Percentiles rank a stretch among this genome's conserved stretches.
Evolutionary conservation across 2,329 filamentous ascomycete genomes (phyloP).

Genomic region (Fusarium sp.): DNA sequence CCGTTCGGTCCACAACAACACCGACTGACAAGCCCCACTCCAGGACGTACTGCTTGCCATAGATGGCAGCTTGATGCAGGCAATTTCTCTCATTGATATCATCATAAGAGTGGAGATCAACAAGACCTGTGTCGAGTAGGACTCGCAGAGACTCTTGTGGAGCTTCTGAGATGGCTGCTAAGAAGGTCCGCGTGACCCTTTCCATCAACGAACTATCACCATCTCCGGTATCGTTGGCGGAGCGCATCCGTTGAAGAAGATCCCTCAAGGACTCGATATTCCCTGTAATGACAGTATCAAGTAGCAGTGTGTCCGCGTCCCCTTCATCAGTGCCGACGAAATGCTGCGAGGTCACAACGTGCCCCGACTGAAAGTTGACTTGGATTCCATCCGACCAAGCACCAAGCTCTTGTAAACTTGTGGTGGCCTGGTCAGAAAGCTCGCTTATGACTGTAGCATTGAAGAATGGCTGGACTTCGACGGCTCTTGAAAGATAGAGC

Average conservation of each 20-base stretch:
- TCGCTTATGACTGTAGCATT: conserved; percentile 97
- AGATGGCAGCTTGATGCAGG: conserved; percentile 95
- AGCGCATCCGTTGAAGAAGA: conserved; percentile 78
- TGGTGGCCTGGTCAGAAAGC: conserved; percentile 95
- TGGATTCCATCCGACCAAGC: conserved; percentile 98
- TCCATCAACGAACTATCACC: conserved; percentile 71
- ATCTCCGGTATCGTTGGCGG: conserved; percentile 65
- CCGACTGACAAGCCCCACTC: conserved; percentile 78
- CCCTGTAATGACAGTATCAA: conserved; percentile 87
- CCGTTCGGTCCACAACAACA: conserved; percentile 82
- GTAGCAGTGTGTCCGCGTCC: conserved; percentile 87
- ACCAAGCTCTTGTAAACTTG: conserved; percentile 92
- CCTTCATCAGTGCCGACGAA: conserved; percentile 83
- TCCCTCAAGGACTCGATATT: conserved; percentile 83
- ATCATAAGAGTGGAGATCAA: conserved; percentile 93
- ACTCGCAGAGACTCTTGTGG: conserved; percentile 80
- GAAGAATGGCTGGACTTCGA: conserved; percentile 98
- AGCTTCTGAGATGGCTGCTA: conserved; percentile 89
- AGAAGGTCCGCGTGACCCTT: conserved; percentile 87
- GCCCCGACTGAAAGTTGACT: conserved; percentile 80
- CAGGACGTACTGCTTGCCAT: conserved; percentile 84
- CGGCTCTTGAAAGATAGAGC: conserved; percentile 92
- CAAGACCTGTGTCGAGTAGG: conserved; percentile 82
- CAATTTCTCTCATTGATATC: conserved; percentile 98
- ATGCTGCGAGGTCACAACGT: conserved; percentile 74